A percentile compares a stretch with the other conserved stretches of the same genome.
Conservation (phyloP, 805 yeast genomes). For the Wickerhamomyces sydowiorum region DNA sequence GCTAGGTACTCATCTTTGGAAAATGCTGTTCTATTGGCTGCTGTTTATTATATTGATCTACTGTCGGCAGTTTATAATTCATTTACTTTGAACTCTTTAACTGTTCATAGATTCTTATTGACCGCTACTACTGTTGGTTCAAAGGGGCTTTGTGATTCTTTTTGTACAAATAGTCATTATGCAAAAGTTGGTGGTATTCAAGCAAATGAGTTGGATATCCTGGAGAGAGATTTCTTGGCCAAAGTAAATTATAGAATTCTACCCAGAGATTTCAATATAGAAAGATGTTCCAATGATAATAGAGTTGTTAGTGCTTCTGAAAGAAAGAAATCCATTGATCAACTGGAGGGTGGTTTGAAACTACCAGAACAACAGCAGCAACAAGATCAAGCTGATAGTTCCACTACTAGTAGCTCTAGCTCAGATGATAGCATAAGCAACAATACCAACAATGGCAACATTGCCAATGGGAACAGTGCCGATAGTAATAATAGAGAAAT, state of each 20-base stretch:
- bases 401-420: too few relatives aligned
- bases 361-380: background rate
- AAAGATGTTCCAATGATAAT: conserved; percentile 31
- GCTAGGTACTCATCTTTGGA: conserved; percentile 83
- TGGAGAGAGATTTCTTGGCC: conserved; percentile 82
- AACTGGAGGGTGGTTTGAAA: conserved; percentile 9
- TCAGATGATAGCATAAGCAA: background rate
- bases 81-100: conserved; percentile 82
- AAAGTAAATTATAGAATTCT: conserved; percentile 75
- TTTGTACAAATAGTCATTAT: conserved; percentile 89
- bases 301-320: conserved; percentile 4
- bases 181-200: conserved; percentile 96
- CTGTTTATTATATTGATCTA: conserved; percentile 88
- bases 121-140: conserved; percentile 90
- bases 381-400: background rate
- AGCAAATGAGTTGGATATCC: conserved; percentile 70
- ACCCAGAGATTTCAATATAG: conserved; percentile 40
- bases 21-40: conserved; percentile 71
- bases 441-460: background rate
- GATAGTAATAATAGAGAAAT: background rate
- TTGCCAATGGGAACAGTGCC: conserved; percentile 2
- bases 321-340: conserved; percentile 15
- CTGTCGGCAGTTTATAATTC: conserved; percentile 70
- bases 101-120: conserved; percentile 86
- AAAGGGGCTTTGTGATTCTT: conserved; percentile 88